Conservation (phyloP, 164 flowering plant genomes). For the Stephania cephalantha region DNA sequence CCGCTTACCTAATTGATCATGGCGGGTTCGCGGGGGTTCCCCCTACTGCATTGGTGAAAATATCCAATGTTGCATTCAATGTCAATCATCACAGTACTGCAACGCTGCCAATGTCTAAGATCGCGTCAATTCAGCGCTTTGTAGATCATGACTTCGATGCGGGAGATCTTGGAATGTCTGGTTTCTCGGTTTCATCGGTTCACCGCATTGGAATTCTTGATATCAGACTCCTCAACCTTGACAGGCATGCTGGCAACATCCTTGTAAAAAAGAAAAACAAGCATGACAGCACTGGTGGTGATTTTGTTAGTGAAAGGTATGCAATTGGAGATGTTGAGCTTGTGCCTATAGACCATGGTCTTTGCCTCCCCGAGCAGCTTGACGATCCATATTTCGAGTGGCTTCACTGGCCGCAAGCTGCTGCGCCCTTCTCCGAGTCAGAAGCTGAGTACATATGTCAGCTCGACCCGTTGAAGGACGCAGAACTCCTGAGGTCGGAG, state of each 20-base stretch:
- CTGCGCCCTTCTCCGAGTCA: slow-evolving; percentile 62
- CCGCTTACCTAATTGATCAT: slow-evolving; percentile 85
- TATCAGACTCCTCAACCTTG: slow-evolving; percentile 65
- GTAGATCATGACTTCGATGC: slow-evolving; percentile 71
- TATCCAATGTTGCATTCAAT: slow-evolving; percentile 40
- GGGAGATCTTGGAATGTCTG: slow-evolving; percentile 70
- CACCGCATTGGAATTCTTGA: slow-evolving; percentile 81
- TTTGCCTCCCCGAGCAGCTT: slow-evolving; percentile 77
- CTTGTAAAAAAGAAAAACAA: slow-evolving; percentile 44
- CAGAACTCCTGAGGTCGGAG: slow-evolving; percentile 48
- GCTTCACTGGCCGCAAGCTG: slow-evolving; percentile 95
- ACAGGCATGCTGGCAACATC: slow-evolving; percentile 83
- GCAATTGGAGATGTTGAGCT: slow-evolving; percentile 46
- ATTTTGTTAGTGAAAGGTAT: slow-evolving; percentile 13
- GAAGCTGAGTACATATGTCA: slow-evolving; percentile 60
- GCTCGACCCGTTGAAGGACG: slow-evolving; percentile 69
- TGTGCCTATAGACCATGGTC: slow-evolving; percentile 88
- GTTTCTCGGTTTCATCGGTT: slow-evolving; percentile 63
- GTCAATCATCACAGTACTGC: slow-evolving; percentile 14
- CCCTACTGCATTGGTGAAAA: slow-evolving; percentile 64
- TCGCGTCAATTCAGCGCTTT: slow-evolving; percentile 73
- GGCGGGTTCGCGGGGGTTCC: slow-evolving; percentile 73
- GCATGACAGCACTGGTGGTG: background rate
- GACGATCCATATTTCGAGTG: slow-evolving; percentile 95
- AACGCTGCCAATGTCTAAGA: slow-evolving; percentile 26